Percentiles rank a stretch among this genome's conserved stretches.
These are phyloP conservation scores for Diplodia scrobiculata DNA, from an alignment of 2,329 filamentous ascomycete species.

Conservation along the genomic window DNA sequence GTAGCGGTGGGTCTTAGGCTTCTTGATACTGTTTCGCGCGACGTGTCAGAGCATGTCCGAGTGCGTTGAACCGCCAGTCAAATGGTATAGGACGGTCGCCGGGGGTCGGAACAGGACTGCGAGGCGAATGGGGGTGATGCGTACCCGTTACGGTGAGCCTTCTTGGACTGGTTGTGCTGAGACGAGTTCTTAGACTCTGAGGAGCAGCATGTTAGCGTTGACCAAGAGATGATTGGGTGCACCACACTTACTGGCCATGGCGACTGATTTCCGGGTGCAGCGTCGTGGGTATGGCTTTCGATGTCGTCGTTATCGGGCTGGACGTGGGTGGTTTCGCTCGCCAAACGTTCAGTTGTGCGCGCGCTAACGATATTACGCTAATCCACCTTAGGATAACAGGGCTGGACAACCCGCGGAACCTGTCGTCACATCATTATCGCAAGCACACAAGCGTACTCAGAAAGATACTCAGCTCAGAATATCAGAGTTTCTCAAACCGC, in stretches of 20 bases:
- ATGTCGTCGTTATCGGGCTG: slow-evolving; percentile 28
- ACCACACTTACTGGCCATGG: slow-evolving; percentile 68
- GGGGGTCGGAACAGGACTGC: background rate
- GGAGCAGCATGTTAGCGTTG: background rate
- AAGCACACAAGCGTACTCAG: background rate
- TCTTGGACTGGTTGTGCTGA: slow-evolving; percentile 97
- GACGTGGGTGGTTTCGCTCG: slow-evolving; percentile 24
- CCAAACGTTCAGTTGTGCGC: slow-evolving; percentile 25
- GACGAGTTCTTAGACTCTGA: slow-evolving; percentile 99
- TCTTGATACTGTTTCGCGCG: slow-evolving; percentile 80
- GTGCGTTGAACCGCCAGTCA: slow-evolving; percentile 24
- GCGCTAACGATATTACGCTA: background rate
- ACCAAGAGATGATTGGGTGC: background rate
- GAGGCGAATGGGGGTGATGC: slow-evolving; percentile 43
- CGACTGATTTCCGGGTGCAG: slow-evolving; percentile 47
- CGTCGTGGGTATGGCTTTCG: slow-evolving; percentile 30
- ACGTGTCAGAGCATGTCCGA: slow-evolving; percentile 6
- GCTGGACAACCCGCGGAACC: background rate
- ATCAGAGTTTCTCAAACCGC: background rate
- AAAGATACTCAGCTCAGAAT: background rate
- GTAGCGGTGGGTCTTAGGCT: slow-evolving; percentile 99
- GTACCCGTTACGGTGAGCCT: slow-evolving; percentile 99
- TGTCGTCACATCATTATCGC: background rate
- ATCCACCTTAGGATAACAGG: background rate
- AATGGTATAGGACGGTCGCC: background rate